Evolutionary conservation across 139 green algal species (phyloP).

Genomic region (Coelastrella sp.): DNA sequence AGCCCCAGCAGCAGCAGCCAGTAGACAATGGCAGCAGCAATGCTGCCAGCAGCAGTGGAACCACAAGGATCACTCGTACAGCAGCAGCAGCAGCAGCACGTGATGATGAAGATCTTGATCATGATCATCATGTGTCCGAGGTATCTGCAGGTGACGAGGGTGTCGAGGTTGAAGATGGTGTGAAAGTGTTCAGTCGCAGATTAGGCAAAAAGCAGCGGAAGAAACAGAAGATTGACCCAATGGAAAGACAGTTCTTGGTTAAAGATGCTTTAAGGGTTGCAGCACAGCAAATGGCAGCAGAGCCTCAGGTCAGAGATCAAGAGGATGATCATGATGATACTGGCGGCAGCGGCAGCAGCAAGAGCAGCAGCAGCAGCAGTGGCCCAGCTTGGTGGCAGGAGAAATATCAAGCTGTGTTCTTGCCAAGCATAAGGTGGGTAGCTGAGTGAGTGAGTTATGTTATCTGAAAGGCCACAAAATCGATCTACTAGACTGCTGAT

Average conservation of each 20-base stretch:
- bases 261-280: conserved; percentile 41
- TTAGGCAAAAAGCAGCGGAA: conserved; percentile 33
- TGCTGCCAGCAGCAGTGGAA: neutral
- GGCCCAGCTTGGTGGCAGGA: conserved; percentile 44
- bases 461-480: no score
- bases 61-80: neutral
- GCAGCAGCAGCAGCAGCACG: conserved; percentile 45
- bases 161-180: conserved; percentile 24
- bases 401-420: conserved; percentile 23
- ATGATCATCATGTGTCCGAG: neutral
- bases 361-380: conserved; percentile 41
- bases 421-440: conserved; percentile 29
- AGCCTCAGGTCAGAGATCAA: neutral
- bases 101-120: neutral
- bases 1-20: conserved; percentile 30
- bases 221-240: conserved; percentile 1
- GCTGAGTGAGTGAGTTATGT: no score
- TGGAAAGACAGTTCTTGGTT: conserved; percentile 4
- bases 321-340: neutral
- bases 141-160: neutral
- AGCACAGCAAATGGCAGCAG: conserved; percentile 3
- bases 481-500: no score
- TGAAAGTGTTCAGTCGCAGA: conserved; percentile 29
- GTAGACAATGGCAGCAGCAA: neutral
- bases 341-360: neutral